Base-by-base conservation (phyloP, 306 rosid genomes). In the Lathyrus aphaca region DNA sequence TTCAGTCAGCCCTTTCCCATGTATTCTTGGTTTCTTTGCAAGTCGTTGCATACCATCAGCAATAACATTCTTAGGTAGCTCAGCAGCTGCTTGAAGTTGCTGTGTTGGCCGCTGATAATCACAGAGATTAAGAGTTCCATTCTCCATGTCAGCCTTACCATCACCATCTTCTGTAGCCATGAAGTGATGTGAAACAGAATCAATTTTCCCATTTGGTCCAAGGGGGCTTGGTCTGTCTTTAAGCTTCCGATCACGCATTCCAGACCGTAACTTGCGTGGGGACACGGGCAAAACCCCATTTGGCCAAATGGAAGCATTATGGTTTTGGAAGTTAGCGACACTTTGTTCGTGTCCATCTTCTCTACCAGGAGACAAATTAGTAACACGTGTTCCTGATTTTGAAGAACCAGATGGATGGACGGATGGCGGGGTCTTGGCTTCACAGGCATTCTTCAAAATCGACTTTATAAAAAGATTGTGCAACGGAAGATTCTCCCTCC, bases 181-280 rank as follows among this genome's bases (percentile, higher is more conserved):
- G 53, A 86, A 81, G 59, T 78, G 87, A 68, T 84, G 88, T 49
- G 80, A 66, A 73, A 80, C 63, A 75, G 72, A 79, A 38, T 91
- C 90, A 10, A 80, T 82, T 86, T 89, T 91, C 79, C 96, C 97
- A 83, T 91, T 95, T 45, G 92, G 97, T 68, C 99, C 99, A 72
- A 91, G 97, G 39, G 92, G 96, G 77, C 99, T 95, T 61, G 92
- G 95, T 69, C 99, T 87, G 79, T 94, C 99, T 83, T 83, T 85
- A 46, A 64, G 82, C 91, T 83, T 95, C 72, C 95, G 85, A 14
- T 90, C 97, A 4, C 91, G 96, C 50, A 84, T 75, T 18, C 69
- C 85, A 10, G 92, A 75, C 75, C 97, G 76, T 30, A 84, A 82
- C 87, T 89, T 94, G 8, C 88, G 85, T 2, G 95, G 91, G 64